Percentiles rank a stretch among this genome's conserved stretches.
Conservation (phyloP, 1,284 basidiomycete species). For the Cutaneotrichosporon arboriforme region DNA sequence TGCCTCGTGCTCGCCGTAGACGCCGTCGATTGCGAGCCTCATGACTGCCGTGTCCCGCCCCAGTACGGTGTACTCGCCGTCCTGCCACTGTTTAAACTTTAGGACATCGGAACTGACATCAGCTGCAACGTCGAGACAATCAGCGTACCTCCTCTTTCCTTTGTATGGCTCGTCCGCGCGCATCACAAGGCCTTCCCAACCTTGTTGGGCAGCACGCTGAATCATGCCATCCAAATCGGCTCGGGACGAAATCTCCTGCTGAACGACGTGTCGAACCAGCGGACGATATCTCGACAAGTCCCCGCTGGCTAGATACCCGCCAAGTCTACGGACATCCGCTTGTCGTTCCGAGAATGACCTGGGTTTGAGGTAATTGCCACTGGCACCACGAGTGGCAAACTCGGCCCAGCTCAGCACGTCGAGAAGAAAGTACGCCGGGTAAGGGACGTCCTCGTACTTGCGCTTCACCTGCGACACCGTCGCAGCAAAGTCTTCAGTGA, state of each 20-base stretch:
- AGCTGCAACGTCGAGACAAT: background rate
- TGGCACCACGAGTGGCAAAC: constrained; percentile 6
- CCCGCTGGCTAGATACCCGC: background rate
- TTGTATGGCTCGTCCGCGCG: constrained; percentile 39
- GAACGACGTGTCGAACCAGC: constrained; percentile 28
- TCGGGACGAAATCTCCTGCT: constrained; percentile 19
- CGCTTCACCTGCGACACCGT: constrained; percentile 33
- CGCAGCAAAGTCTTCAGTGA: constrained; percentile 38
- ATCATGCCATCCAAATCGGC: constrained; percentile 37
- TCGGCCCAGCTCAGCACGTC: constrained; percentile 37
- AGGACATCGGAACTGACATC: constrained; percentile 30
- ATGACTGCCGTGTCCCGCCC: constrained; percentile 26
- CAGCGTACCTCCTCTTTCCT: constrained; percentile 36
- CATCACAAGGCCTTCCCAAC: constrained; percentile 46
- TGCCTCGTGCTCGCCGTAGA: constrained; percentile 33
- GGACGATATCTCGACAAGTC: background rate
- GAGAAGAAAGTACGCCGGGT: constrained; percentile 38
- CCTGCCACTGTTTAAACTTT: constrained; percentile 46
- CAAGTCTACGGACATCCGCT: constrained; percentile 2
- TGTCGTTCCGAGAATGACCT: background rate
- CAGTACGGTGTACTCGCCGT: constrained; percentile 40
- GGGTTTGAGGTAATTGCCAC: background rate
- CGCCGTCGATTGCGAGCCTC: constrained; percentile 35
- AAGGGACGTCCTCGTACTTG: constrained; percentile 17
- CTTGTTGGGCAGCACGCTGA: constrained; percentile 28